These are phyloP conservation scores for Nepenthes mirabilis DNA, from an alignment of 148 eudicot genomes.

Conservation along the genomic window DNA sequence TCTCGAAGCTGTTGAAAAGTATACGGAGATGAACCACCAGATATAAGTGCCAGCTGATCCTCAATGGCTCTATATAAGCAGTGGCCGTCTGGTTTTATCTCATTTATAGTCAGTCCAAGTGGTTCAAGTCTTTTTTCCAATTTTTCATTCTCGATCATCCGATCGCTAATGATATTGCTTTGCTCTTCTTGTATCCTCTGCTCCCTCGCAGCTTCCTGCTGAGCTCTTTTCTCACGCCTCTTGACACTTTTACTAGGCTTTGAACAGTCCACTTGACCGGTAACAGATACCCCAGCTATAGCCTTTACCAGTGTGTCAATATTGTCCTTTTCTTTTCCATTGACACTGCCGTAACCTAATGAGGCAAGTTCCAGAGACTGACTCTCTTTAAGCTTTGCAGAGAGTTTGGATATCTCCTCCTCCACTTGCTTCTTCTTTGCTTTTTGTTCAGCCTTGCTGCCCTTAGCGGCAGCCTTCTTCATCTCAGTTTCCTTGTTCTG, in stretches of 20 bases:
- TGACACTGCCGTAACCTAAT: constrained; percentile 30
- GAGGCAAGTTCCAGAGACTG: constrained; percentile 57
- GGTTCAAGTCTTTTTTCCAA: constrained; percentile 49
- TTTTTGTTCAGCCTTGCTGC: constrained; percentile 81
- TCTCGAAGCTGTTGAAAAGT: constrained; percentile 42
- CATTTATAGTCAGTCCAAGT: constrained; percentile 42
- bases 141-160: constrained; percentile 32
- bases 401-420: constrained; percentile 43
- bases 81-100: constrained; percentile 67
- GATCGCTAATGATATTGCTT: constrained; percentile 42
- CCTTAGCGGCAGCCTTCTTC: constrained; percentile 78
- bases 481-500: constrained; percentile 56
- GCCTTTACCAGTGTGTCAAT: constrained; percentile 55
- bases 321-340: constrained; percentile 20
- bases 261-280: constrained; percentile 27
- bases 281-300: constrained; percentile 58
- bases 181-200: constrained; percentile 66
- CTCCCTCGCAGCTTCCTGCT: constrained; percentile 65
- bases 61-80: constrained; percentile 70
- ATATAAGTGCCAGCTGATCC: constrained; percentile 39
- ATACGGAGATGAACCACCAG: constrained; percentile 41
- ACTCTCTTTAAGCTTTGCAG: constrained; percentile 45
- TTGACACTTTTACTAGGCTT: constrained; percentile 64
- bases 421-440: constrained; percentile 76
- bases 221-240: constrained; percentile 65